These are phyloP conservation scores for Viridothelium virens DNA, from an alignment of 495 filamentous ascomycete species.

Conservation along the genomic window DNA sequence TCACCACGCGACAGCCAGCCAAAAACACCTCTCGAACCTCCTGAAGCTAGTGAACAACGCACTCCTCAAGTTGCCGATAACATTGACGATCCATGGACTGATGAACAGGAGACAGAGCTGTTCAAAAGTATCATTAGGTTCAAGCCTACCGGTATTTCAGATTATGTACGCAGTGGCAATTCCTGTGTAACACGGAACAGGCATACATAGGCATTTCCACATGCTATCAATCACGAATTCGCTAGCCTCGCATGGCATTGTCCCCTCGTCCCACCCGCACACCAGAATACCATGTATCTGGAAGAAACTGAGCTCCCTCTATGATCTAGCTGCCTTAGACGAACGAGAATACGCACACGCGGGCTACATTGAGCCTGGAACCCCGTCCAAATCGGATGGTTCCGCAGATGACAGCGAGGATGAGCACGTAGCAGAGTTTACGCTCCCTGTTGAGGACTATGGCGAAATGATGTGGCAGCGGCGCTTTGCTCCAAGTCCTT, in stretches of 20 bases:
- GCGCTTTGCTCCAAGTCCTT: constrained; percentile 54
- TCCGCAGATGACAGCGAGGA: constrained; percentile 44
- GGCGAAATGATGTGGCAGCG: constrained; percentile 64
- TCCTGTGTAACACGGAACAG: constrained; percentile 39
- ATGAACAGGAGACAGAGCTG: constrained; percentile 85
- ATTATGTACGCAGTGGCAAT: background rate
- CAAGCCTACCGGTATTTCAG: constrained; percentile 74
- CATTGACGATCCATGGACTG: constrained; percentile 76
- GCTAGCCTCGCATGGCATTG: constrained; percentile 79
- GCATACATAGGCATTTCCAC: constrained; percentile 95
- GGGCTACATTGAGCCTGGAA: constrained; percentile 21
- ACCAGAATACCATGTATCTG: constrained; percentile 86
- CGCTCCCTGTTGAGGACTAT: constrained; percentile 70
- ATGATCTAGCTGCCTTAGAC: constrained; percentile 82
- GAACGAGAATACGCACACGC: constrained; percentile 52
- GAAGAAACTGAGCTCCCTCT: constrained; percentile 74
- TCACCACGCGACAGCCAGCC: constrained; percentile 21
- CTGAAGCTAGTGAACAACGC: background rate
- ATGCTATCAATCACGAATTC: constrained; percentile 84
- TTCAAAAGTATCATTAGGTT: constrained; percentile 85
- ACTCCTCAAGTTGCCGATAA: constrained; percentile 21
- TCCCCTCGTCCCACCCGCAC: constrained; percentile 56
- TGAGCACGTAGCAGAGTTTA: constrained; percentile 48
- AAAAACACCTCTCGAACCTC: constrained; percentile 17
- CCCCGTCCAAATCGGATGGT: constrained; percentile 55